These are phyloP conservation scores for Metschnikowia lachancei DNA, from an alignment of 805 yeast species.

Conservation along the genomic window DNA sequence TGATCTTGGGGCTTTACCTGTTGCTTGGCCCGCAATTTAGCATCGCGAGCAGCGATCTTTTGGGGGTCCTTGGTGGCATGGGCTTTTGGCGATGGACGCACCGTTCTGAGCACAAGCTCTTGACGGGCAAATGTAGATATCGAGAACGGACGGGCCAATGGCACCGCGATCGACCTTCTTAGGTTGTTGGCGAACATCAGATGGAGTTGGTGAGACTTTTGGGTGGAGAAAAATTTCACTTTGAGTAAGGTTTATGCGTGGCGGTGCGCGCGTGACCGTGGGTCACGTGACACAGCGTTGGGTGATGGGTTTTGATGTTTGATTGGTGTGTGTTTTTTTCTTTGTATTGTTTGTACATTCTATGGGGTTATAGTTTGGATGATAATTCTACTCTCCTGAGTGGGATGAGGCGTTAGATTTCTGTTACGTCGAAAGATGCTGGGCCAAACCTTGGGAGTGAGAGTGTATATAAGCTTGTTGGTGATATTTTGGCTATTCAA, in stretches of 20 bases:
- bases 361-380: background rate
- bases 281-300: conserved; percentile 3
- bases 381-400: no score
- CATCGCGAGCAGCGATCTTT: conserved; percentile 14
- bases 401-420: no score
- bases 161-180: conserved; percentile 4
- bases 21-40: conserved; percentile 13
- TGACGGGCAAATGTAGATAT: conserved; percentile 3
- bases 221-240: conserved; percentile 2
- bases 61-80: conserved; percentile 18
- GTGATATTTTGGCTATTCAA: no score
- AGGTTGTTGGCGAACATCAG: conserved; percentile 8
- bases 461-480: no score
- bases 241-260: background rate
- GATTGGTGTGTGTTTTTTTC: background rate
- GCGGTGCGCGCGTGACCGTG: background rate
- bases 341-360: background rate
- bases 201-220: background rate
- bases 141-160: conserved; percentile 8
- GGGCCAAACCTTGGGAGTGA: no score
- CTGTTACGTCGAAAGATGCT: no score
- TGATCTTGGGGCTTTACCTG: conserved; percentile 40
- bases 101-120: conserved; percentile 7
- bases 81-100: conserved; percentile 20
- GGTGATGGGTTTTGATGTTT: no score